Evolutionary conservation across 208 protist genomes (phyloP), one percentile per base, ranked within the genome.

Genomic region (Trypanosoma vivax): DNA sequence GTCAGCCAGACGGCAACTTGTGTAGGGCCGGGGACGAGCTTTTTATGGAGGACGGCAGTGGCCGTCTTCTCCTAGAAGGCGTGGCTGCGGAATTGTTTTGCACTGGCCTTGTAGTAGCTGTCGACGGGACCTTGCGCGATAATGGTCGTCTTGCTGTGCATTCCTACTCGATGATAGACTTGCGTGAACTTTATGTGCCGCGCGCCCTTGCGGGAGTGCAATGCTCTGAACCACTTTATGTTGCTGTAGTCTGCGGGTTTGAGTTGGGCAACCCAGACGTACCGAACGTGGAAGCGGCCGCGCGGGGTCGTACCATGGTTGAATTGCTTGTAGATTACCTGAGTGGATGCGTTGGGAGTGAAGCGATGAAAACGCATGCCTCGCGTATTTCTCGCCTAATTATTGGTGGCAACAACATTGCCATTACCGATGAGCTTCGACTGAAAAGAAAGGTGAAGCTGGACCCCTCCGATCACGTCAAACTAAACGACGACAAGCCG

Each of bases 371-470:
- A 6, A 51, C 41, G 7, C 70, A 83, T 33, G 65, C 83, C 9
- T 56, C 56, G 31, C 55, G 52, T 49, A 71, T 94, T 55, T 70
- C 81, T 9, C 80, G 81, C 2, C 48, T 94, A 11, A 77, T 94
- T 19, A 90, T 91, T 50, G 86, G 76, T 18, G 86, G 86, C 30
- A 88, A 95, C 58, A 90, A 73, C 52, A 92, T 95, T 43, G 83
- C 76, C 49, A 65, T 68, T n/a, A 91, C 85, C 2, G 86, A 92
- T 35, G 86, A 94, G 64, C 65, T 82, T 56, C 71, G 74, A 48
- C 69, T 92, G 25, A 94, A 90, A 66, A 72, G 70, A 50, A 92
- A 93, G 61, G 79, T 93, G 6, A 88, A 83, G 52, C 65, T 92
- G 13, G 86, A 91, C 41, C 86, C 80, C 2, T 79, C 85, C 9